A percentile compares a stretch with the other conserved stretches of the same genome.
phyloP scores from a whole-genome alignment of 768 basidiomycete species.

The Gloeopeniophorella convolvens region DNA sequence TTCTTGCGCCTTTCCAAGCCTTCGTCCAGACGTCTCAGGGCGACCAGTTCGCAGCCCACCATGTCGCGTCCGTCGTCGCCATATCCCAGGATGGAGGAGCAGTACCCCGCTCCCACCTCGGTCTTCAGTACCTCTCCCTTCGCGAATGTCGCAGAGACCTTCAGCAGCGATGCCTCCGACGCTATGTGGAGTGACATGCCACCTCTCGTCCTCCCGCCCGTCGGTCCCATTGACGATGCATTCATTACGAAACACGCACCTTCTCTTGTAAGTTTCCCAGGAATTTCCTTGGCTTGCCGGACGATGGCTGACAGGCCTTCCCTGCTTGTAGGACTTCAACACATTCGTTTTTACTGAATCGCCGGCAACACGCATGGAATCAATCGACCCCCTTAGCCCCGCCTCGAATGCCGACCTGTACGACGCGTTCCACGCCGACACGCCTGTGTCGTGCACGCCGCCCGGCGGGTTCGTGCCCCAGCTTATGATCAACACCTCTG shows the following conservation, averaged over 20 bases:
- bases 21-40: slow-evolving; percentile 14
- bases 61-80: slow-evolving; percentile 10
- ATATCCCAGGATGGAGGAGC: not conserved
- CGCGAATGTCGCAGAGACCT: slow-evolving; percentile 5
- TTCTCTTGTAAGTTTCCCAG: slow-evolving; percentile 17
- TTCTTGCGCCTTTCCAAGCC: slow-evolving; percentile 15
- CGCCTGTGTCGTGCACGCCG: not conserved
- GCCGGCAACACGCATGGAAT: slow-evolving; percentile 17
- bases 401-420: not conserved
- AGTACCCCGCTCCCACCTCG: not conserved
- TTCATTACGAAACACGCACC: slow-evolving; percentile 11
- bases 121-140: slow-evolving; percentile 8
- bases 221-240: not conserved
- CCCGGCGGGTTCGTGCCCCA: not conserved
- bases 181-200: slow-evolving; percentile 16
- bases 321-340: slow-evolving; percentile 12
- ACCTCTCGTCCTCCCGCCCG: slow-evolving; percentile 17
- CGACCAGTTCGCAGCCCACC: slow-evolving; percentile 19
- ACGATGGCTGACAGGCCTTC: not conserved
- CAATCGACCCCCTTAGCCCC: slow-evolving; percentile 20
- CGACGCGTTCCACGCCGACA: slow-evolving; percentile 7
- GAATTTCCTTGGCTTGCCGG: not conserved
- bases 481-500: slow-evolving; percentile 14
- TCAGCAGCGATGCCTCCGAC: slow-evolving; percentile 2
- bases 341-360: slow-evolving; percentile 21